Evolutionary conservation across 441 rosid genomes (phyloP), one percentile per base, ranked within the genome.

Genomic region (Eruca vesicaria): DNA sequence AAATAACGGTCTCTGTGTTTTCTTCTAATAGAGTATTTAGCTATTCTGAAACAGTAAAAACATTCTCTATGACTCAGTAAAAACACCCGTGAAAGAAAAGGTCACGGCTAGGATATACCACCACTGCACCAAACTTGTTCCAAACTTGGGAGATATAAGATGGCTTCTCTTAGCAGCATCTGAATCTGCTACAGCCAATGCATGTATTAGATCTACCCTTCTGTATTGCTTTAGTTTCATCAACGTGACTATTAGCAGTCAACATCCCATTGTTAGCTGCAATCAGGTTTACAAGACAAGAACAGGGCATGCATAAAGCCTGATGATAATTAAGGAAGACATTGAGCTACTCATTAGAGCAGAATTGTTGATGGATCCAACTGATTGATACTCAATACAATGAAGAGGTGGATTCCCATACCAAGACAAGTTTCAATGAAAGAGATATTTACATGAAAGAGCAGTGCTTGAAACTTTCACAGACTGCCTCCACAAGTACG

Each of bases 391-490:
- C 75, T 16, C 76, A 70, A 26, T 69, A 63, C 53, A 63, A 76
- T 63, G 74, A 28, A 21, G 75, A 38, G 45, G 65, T 63, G 31
- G 69, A 28, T n/a, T n/a, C n/a, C n/a, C n/a, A n/a, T n/a, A n/a
- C n/a, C n/a, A n/a, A n/a, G n/a, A n/a, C n/a, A n/a, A 41, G 33
- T 57, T 14, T 5, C n/a, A 0, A 19, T 3, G 74, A 53, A 48
- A 31, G 18, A 31, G 79, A 73, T 57, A 48, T 60, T 59, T 76
- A 78, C 33, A 45, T 41, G 94, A 89, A 80, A 85, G 78, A 68
- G 78, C 72, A 33, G 86, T 85, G 53, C 81, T 91, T 80, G 70
- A 82, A n/a, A n/a, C n/a, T n/a, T n/a, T n/a, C n/a, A 78, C 84
- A 45, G 87, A 88, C 56, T 83, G 73, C 63, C 87, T 91, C 31